These are phyloP conservation scores for Alisma plantagoaquatica DNA, from an alignment of 106 monocot genomes.

Conservation along the genomic window DNA sequence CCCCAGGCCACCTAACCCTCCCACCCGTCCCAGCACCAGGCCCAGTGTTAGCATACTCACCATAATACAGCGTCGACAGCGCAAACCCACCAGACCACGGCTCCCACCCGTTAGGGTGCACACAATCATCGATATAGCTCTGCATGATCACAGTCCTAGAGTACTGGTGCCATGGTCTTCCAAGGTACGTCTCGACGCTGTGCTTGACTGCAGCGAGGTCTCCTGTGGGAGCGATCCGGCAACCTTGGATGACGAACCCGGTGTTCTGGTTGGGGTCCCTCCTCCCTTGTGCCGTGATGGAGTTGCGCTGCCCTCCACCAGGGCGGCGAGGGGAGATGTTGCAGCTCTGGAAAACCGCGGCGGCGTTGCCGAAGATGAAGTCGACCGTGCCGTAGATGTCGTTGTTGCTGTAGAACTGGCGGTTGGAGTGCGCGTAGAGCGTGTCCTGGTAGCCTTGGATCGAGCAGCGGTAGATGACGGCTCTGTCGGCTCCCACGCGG, in stretches of 20 bases:
- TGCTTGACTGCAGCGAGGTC: constrained; percentile 17
- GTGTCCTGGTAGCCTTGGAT: constrained; percentile 17
- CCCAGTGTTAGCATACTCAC: constrained; percentile 33
- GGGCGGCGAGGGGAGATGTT: constrained; percentile 4
- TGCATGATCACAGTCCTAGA: constrained; percentile 9
- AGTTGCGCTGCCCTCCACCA: background rate
- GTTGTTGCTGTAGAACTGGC: constrained; percentile 12
- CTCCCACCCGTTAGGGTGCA: constrained; percentile 7
- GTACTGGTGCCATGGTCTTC: constrained; percentile 10
- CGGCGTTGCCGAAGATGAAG: constrained; percentile 17
- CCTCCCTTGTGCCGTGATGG: constrained; percentile 13
- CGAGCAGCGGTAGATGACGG: constrained; percentile 13
- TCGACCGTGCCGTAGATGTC: constrained; percentile 14
- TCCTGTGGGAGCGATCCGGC: constrained; percentile 1
- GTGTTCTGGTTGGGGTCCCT: constrained; percentile 3
- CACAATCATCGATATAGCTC: constrained; percentile 1
- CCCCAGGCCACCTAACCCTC: constrained; percentile 19
- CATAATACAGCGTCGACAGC: too few species aligned
- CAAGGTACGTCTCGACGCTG: constrained; percentile 5
- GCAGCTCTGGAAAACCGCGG: constrained; percentile 14
- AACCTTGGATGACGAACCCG: constrained; percentile 9
- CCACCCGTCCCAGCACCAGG: constrained; percentile 4
- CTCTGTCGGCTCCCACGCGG: constrained; percentile 13
- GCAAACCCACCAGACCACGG: constrained; percentile 7
- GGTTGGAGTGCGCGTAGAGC: constrained; percentile 15